phyloP scores from a whole-genome alignment of 1,139 yeast species.

The Sugiyamaella japonica region DNA sequence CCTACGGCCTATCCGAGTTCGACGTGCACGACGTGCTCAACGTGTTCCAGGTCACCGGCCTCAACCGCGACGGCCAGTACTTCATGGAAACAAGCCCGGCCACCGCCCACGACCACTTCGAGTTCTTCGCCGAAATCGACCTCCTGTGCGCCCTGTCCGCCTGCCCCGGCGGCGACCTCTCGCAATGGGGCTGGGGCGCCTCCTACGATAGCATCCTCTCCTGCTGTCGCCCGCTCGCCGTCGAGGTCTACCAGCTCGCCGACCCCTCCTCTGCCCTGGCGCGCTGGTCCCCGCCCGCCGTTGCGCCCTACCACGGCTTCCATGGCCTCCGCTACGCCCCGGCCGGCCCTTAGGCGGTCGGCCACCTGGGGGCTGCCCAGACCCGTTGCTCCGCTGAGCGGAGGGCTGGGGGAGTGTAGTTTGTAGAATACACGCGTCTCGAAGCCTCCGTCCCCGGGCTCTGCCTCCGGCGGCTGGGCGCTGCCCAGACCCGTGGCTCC shows the following conservation, averaged over 20 bases:
- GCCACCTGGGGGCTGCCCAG: conserved; percentile 12
- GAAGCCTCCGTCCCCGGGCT: neutral
- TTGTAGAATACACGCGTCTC: too few species aligned
- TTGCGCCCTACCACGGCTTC: conserved; percentile 53
- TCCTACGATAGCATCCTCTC: conserved; percentile 56
- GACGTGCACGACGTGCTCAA: conserved; percentile 70
- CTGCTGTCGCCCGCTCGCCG: conserved; percentile 63
- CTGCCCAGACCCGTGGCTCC: neutral
- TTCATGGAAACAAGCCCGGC: conserved; percentile 74
- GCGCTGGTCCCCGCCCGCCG: conserved; percentile 54
- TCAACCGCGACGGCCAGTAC: conserved; percentile 63
- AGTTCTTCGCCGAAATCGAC: conserved; percentile 67
- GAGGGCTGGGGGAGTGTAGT: neutral
- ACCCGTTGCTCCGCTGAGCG: conserved; percentile 9
- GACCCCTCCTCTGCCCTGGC: conserved; percentile 46
- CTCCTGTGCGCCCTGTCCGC: conserved; percentile 64
- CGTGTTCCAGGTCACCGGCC: conserved; percentile 69
- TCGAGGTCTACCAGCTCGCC: conserved; percentile 57
- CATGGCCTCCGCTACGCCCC: conserved; percentile 48
- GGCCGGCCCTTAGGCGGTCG: conserved; percentile 9
- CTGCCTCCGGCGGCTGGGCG: neutral
- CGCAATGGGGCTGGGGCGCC: conserved; percentile 73
- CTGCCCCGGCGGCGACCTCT: conserved; percentile 71
- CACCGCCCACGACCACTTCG: conserved; percentile 57
- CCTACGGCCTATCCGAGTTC: conserved; percentile 60